Percentiles rank a stretch among this genome's conserved stretches.
phyloP scores from a whole-genome alignment of 208 protist species.

The Wallacemonas collosoma region DNA sequence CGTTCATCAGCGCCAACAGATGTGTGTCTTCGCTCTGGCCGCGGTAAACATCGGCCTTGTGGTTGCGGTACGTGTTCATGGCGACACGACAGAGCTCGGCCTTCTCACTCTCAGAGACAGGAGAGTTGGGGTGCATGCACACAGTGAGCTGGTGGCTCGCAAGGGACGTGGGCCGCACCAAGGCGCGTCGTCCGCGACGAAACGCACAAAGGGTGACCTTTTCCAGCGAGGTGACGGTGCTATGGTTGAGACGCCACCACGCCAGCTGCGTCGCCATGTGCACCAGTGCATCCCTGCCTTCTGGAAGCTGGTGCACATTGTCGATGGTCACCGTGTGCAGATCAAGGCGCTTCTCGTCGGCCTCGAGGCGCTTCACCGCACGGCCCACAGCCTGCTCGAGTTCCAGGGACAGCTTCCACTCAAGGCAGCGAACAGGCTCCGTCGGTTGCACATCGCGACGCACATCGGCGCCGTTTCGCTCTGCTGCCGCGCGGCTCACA shows the following conservation, averaged over 20 bases:
- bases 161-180: constrained; percentile 43
- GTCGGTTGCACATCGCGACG: constrained; percentile 29
- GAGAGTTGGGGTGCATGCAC: constrained; percentile 27
- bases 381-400: constrained; percentile 34
- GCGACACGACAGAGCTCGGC: constrained; percentile 33
- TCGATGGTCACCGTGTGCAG: constrained; percentile 40
- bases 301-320: constrained; percentile 14
- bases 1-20: constrained; percentile 54
- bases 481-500: constrained; percentile 55
- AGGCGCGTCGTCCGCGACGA: constrained; percentile 66
- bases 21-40: constrained; percentile 63
- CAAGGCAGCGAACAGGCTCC: constrained; percentile 43
- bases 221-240: constrained; percentile 57
- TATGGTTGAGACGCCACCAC: constrained; percentile 74
- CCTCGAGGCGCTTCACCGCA: constrained; percentile 29
- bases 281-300: constrained; percentile 38
- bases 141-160: constrained; percentile 64
- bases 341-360: constrained; percentile 54
- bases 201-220: constrained; percentile 58
- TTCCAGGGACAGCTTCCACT: constrained; percentile 50
- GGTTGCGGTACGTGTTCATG: constrained; percentile 31
- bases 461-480: constrained; percentile 24
- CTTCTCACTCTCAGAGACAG: constrained; percentile 24
- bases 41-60: constrained; percentile 33
- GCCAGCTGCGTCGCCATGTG: constrained; percentile 78